A percentile compares a stretch with the other conserved stretches of the same genome.
Evolutionary conservation across 305 asterid genomes (phyloP).

Genomic region (Fraxinus platypoda): DNA sequence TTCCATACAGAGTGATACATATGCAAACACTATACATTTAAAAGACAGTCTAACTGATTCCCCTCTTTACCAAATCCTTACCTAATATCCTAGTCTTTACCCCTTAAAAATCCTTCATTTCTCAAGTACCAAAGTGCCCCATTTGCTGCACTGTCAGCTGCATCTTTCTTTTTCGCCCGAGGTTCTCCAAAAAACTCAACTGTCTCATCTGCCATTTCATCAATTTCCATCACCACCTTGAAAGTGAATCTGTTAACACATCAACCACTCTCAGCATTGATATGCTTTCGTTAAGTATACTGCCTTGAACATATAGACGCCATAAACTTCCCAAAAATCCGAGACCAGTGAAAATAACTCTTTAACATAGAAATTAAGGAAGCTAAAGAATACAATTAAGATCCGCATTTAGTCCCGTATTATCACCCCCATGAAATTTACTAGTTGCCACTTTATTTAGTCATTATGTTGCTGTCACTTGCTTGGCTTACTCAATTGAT

Average conservation of each 20-base stretch:
- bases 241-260: conserved; percentile 51
- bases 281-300: neutral
- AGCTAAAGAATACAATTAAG: neutral
- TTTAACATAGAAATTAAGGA: neutral
- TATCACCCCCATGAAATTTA: neutral
- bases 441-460: neutral
- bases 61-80: neutral
- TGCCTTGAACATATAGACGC: neutral
- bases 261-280: neutral
- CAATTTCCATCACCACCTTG: conserved; percentile 58
- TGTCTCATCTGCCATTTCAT: conserved; percentile 36
- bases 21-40: neutral
- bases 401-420: neutral
- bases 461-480: neutral
- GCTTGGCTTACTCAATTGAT: neutral
- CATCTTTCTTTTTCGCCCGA: conserved; percentile 68
- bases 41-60: neutral
- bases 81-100: conserved; percentile 16
- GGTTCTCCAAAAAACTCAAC: conserved; percentile 67
- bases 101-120: conserved; percentile 49
- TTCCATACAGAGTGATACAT: conserved; percentile 26
- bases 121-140: conserved; percentile 78
- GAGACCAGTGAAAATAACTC: neutral
- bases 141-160: conserved; percentile 80
- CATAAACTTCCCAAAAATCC: neutral